These are phyloP conservation scores for Cystofilobasidium macerans DNA, from an alignment of 768 basidiomycete species.

Conservation along the genomic window DNA sequence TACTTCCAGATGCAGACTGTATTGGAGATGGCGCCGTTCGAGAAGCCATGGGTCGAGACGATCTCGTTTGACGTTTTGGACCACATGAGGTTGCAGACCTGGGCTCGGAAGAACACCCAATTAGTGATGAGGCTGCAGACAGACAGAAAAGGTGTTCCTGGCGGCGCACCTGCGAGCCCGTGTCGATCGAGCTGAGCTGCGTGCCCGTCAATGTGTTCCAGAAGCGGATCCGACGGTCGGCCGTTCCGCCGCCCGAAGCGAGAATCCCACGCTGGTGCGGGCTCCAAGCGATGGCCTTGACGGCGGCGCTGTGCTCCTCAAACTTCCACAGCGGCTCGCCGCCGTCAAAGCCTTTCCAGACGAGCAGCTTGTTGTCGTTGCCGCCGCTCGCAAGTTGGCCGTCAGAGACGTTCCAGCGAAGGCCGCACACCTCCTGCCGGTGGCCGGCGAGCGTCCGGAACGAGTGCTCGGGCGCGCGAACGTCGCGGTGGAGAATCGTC, in stretches of 20 bases:
- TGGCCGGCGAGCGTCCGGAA: conserved; percentile 52
- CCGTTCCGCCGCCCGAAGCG: conserved; percentile 95
- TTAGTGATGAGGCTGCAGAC: background rate
- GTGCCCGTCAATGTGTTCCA: conserved; percentile 87
- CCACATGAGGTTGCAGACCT: conserved; percentile 98
- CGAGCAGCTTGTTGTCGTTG: conserved; percentile 97
- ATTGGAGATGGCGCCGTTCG: conserved; percentile 83
- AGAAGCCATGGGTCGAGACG: conserved; percentile 95
- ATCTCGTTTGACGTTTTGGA: conserved; percentile 90
- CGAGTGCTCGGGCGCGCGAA: conserved; percentile 56
- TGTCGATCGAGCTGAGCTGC: conserved; percentile 78
- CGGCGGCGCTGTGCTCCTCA: conserved; percentile 90
- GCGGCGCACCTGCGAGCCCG: conserved; percentile 78
- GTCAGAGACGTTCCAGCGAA: conserved; percentile 68
- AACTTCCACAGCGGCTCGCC: conserved; percentile 74
- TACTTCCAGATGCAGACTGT: conserved; percentile 66
- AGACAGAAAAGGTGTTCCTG: background rate
- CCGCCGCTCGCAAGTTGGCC: conserved; percentile 77
- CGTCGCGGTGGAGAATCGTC: conserved; percentile 81
- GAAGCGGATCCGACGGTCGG: conserved; percentile 93
- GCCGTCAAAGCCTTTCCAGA: conserved; percentile 73
- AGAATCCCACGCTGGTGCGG: conserved; percentile 82
- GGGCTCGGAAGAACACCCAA: background rate
- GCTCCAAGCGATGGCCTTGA: conserved; percentile 97
- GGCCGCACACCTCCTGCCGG: conserved; percentile 86